Base-by-base conservation (phyloP, 352 stramenopile genomes). In the Phytopythium litorale region DNA sequence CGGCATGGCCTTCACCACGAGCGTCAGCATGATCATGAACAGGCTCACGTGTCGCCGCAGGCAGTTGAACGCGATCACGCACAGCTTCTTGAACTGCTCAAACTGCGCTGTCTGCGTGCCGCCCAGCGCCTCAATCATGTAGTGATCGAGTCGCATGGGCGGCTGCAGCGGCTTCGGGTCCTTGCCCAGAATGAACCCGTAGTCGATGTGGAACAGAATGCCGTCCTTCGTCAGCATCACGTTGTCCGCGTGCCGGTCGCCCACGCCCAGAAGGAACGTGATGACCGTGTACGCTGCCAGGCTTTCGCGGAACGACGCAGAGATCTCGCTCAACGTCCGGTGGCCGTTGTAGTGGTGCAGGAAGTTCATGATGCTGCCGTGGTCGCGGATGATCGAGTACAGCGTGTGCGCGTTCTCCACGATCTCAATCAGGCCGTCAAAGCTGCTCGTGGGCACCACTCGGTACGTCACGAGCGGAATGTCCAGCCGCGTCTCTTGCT, bases 121-220 rank as follows among this genome's bases (percentile, higher is more conserved):
- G 18, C 86, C 86, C 3, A 95, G 78, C 4, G 84, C 86, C 55
- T 93, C 84, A 49, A 95, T 92, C 84, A 95, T 93, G 67, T 90
- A 92, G 51, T 97, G 91, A 42, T 98, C 98, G 1, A 99, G 83
- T 4, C 98, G 91, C 79, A 99, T 99, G 5, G 96, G 94, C 51
- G 97, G 96, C 62, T 98, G 97, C 59, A 99, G 75, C 28, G 97
- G 97, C 79, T 99, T 99, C 6, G 98, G 97, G 68, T 99, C 98
- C 60, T 97, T 92, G 46, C 97, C 97, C 62, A 99, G 89, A 62
- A 99, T 98, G 67, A 99, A 99, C 6, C 97, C 97, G 72, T 99
- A 99, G 80, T 98, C 98, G 70, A 99, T 99, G 68, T 99, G 98
- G 77, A 99, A 99, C 38, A 99, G 86, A 63, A 98, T 92, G 13